These are phyloP conservation scores for Xylaria sp. DNA, from an alignment of 2,329 filamentous ascomycete genomes.

Conservation along the genomic window DNA sequence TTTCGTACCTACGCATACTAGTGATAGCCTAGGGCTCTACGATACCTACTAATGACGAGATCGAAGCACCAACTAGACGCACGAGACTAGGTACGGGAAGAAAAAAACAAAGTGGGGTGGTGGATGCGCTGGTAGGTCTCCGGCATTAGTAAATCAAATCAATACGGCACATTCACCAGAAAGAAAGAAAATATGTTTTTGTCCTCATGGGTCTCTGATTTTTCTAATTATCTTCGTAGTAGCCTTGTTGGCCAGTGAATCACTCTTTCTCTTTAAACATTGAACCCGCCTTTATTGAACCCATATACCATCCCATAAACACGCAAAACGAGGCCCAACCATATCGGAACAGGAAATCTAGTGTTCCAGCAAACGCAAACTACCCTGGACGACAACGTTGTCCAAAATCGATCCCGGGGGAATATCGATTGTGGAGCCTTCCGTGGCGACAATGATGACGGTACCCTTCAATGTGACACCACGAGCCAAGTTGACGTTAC, in stretches of 20 bases:
- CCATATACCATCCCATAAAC: slow-evolving; percentile 15
- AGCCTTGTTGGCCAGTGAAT: slow-evolving; percentile 5
- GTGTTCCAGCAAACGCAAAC: slow-evolving; percentile 69
- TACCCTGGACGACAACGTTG: slow-evolving; percentile 98
- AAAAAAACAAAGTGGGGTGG: no score
- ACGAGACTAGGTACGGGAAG: no score
- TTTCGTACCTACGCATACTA: no score
- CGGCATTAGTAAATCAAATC: neutral
- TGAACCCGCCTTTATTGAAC: slow-evolving; percentile 16
- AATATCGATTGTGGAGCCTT: slow-evolving; percentile 96
- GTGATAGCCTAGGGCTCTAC: no score
- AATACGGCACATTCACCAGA: neutral
- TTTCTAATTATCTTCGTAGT: slow-evolving; percentile 11
- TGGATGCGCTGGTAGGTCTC: no score
- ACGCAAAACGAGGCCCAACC: slow-evolving; percentile 6
- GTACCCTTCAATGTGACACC: slow-evolving; percentile 96
- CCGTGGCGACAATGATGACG: slow-evolving; percentile 97
- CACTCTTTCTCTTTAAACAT: slow-evolving; percentile 17
- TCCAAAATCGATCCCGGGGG: slow-evolving; percentile 94
- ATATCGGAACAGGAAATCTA: slow-evolving; percentile 34
- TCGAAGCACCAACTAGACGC: no score
- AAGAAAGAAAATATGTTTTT: neutral
- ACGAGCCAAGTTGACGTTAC: slow-evolving; percentile 91
- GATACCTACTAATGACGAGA: no score
- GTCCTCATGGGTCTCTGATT: neutral